Evolutionary conservation across 83 land plant genomes (phyloP).

Genomic region (Picea mariana): DNA sequence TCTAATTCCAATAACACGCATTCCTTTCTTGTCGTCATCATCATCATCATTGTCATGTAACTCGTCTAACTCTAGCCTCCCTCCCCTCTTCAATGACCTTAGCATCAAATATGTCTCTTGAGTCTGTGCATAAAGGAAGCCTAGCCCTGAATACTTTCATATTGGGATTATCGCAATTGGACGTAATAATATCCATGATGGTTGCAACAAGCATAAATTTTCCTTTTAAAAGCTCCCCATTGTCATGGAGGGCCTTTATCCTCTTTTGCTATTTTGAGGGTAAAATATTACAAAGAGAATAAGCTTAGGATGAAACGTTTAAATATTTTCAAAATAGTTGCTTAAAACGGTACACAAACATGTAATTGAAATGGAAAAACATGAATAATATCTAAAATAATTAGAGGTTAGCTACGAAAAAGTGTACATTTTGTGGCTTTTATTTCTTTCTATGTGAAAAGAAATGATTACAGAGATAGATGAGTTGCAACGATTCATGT

Average conservation of each 20-base stretch:
- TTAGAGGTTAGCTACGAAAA: not conserved
- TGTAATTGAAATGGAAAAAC: not conserved
- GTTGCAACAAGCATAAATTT: conserved; percentile 96
- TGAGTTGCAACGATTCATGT: not conserved
- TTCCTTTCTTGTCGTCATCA: conserved; percentile 63
- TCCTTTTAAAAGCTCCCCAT: conserved; percentile 62
- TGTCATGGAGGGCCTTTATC: conserved; percentile 16
- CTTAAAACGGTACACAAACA: not conserved
- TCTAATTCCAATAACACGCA: conserved; percentile 75
- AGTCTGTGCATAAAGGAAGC: conserved; percentile 38
- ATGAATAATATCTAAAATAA: not conserved
- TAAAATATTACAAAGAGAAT: not conserved
- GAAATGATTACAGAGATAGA: not conserved
- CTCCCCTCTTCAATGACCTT: too few relatives aligned
- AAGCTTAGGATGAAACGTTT: not conserved
- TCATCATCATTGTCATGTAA: conserved; percentile 29
- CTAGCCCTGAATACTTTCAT: conserved; percentile 47
- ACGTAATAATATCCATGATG: conserved; percentile 94
- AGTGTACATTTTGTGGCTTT: not conserved
- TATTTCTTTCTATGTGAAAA: not conserved
- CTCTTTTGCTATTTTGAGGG: not conserved
- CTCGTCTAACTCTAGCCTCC: conserved; percentile 55
- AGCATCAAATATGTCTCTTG: too few relatives aligned
- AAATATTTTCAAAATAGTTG: not conserved
- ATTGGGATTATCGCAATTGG: conserved; percentile 66